Percentiles rank a stretch among this genome's conserved stretches.
Conservation (phyloP, 2,329 filamentous ascomycete species). For the Calonectria pseudoreteaudii region DNA sequence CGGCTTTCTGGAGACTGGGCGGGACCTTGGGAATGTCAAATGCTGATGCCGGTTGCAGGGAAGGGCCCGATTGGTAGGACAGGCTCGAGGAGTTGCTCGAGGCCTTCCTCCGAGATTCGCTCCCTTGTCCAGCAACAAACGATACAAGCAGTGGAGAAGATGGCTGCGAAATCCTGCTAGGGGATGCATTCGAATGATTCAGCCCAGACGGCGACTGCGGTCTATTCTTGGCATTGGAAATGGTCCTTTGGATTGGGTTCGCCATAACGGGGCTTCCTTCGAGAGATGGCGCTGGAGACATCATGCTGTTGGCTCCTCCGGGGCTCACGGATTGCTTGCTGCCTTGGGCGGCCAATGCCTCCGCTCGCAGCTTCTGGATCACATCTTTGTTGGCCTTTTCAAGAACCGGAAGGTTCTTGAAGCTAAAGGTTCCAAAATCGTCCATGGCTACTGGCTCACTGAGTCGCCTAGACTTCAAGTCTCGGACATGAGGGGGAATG, state of each 20-base stretch:
- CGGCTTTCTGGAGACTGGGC: conserved; percentile 70
- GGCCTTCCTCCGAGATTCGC: conserved; percentile 85
- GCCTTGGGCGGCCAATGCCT: conserved; percentile 79
- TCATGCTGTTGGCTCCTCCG: conserved; percentile 53
- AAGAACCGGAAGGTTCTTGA: conserved; percentile 95
- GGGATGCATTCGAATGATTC: conserved; percentile 85
- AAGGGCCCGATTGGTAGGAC: conserved; percentile 77
- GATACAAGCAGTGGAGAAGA: conserved; percentile 87
- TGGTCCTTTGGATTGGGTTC: conserved; percentile 81
- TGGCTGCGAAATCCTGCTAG: conserved; percentile 81
- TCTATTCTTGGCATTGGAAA: conserved; percentile 87
- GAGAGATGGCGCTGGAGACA: conserved; percentile 75
- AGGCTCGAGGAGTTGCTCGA: conserved; percentile 89
- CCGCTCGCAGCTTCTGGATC: conserved; percentile 93
- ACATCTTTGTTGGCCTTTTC: conserved; percentile 99
- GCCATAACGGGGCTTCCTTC: conserved; percentile 89
- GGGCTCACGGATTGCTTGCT: conserved; percentile 62
- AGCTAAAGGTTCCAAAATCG: conserved; percentile 96
- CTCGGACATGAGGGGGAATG: conserved; percentile 95
- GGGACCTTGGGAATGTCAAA: conserved; percentile 78
- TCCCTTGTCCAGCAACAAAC: conserved; percentile 86
- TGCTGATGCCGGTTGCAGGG: conserved; percentile 76
- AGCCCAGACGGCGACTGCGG: conserved; percentile 88
- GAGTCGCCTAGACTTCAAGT: conserved; percentile 85
- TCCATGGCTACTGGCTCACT: conserved; percentile 91